Evolutionary conservation across 805 yeast species (phyloP).

Genomic region (Diddensiella santjacobensis): DNA sequence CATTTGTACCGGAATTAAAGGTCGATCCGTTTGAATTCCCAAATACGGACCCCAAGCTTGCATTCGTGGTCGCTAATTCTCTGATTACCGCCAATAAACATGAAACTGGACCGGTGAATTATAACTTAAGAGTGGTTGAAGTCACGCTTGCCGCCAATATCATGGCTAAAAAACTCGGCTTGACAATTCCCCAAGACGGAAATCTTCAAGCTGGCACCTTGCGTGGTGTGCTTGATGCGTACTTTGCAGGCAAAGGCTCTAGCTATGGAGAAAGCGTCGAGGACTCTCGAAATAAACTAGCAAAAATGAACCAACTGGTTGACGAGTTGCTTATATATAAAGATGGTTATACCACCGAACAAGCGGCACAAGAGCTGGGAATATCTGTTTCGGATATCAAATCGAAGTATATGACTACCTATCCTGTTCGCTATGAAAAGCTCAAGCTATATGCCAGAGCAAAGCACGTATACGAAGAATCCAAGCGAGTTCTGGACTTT

Average conservation of each 20-base stretch:
- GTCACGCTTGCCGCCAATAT: constrained; percentile 63
- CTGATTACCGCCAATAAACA: constrained; percentile 60
- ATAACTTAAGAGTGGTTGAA: constrained; percentile 69
- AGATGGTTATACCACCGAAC: constrained; percentile 49
- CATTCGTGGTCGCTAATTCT: constrained; percentile 61
- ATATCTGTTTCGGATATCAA: constrained; percentile 42
- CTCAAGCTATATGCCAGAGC: constrained; percentile 56
- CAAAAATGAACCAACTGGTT: constrained; percentile 40
- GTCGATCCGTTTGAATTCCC: constrained; percentile 58
- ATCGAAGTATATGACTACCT: constrained; percentile 45
- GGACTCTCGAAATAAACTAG: constrained; percentile 41
- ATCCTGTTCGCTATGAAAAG: constrained; percentile 55
- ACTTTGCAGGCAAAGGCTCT: constrained; percentile 34
- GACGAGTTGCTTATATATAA: constrained; percentile 40
- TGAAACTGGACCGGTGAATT: constrained; percentile 66
- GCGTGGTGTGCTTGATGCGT: constrained; percentile 58
- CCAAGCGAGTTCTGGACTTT: constrained; percentile 54
- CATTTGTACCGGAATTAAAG: constrained; percentile 54
- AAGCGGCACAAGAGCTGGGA: constrained; percentile 45
- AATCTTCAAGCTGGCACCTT: constrained; percentile 56
- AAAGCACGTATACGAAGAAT: constrained; percentile 59
- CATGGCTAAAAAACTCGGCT: constrained; percentile 47
- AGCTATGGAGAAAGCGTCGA: constrained; percentile 43
- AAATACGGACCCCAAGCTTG: constrained; percentile 39
- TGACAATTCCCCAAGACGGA: constrained; percentile 45